Conservation (phyloP, 495 filamentous ascomycete species). For the Xylona heveae region DNA sequence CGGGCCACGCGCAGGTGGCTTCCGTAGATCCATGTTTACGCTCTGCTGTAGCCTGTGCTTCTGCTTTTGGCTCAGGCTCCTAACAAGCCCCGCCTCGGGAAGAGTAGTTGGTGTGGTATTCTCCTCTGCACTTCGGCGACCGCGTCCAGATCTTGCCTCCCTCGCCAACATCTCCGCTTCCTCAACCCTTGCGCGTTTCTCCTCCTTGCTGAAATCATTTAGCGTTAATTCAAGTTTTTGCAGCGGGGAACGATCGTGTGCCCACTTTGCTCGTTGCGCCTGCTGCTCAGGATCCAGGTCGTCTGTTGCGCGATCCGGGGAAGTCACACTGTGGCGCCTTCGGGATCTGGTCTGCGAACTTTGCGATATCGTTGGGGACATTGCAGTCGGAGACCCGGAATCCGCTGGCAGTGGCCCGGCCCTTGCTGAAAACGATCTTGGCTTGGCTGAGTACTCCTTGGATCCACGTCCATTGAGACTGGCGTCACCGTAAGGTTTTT, state of each 20-base stretch:
- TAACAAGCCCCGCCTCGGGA: slow-evolving; percentile 13
- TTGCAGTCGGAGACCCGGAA: neutral
- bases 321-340: neutral
- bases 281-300: slow-evolving; percentile 5
- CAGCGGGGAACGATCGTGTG: slow-evolving; percentile 65
- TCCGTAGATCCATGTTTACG: slow-evolving; percentile 6
- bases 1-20: too few species aligned
- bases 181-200: slow-evolving; percentile 62
- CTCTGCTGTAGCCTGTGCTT: slow-evolving; percentile 18
- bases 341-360: neutral
- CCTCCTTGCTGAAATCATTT: slow-evolving; percentile 77
- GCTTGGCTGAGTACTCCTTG: too few species aligned
- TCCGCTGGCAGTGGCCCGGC: neutral
- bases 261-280: slow-evolving; percentile 23
- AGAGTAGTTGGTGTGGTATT: slow-evolving; percentile 7
- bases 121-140: slow-evolving; percentile 5
- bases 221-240: slow-evolving; percentile 81
- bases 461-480: too few species aligned
- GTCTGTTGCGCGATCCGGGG: slow-evolving; percentile 1
- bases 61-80: slow-evolving; percentile 24
- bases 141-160: slow-evolving; percentile 20
- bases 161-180: slow-evolving; percentile 47
- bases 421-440: too few species aligned
- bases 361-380: too few species aligned
- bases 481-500: too few species aligned